Evolutionary conservation across 345 rosid species (phyloP).

Genomic region (Hibiscus tridactylites): DNA sequence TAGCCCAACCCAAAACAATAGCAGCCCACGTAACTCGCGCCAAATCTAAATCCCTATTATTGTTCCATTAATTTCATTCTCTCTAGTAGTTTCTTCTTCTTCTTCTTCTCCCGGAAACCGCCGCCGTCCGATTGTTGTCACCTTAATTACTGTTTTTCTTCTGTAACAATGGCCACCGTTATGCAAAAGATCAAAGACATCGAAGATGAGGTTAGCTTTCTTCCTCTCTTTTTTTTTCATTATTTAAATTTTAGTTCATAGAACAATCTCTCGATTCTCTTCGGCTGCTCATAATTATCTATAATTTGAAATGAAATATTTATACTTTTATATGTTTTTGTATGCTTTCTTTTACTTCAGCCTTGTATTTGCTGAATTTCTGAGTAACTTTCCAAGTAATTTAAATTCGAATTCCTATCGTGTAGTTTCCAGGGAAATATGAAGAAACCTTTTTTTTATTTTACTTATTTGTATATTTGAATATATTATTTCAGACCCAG

Average conservation of each 20-base stretch:
- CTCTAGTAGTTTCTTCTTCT: neutral
- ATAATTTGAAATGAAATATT: neutral
- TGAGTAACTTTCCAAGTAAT: neutral
- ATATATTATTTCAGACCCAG: too few species aligned
- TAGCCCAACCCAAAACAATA: neutral
- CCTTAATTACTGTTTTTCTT: neutral
- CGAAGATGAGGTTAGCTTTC: slow-evolving; percentile 66
- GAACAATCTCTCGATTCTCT: neutral
- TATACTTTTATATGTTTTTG: neutral
- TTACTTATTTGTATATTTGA: neutral
- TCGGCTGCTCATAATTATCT: neutral
- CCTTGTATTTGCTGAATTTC: neutral
- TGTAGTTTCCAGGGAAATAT: neutral
- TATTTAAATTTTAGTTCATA: neutral
- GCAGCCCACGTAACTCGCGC: neutral
- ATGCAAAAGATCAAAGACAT: slow-evolving; percentile 89
- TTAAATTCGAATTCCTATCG: neutral
- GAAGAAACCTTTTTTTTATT: neutral
- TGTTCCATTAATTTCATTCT: neutral
- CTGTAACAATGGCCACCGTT: slow-evolving; percentile 59
- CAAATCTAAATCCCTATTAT: neutral
- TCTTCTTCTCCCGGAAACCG: neutral
- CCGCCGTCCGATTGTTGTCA: neutral
- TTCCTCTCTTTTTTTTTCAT: neutral
- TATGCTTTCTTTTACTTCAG: neutral